These are phyloP conservation scores for Cryptococcus sp. DNA, from an alignment of 1,284 basidiomycete species.

Conservation along the genomic window DNA sequence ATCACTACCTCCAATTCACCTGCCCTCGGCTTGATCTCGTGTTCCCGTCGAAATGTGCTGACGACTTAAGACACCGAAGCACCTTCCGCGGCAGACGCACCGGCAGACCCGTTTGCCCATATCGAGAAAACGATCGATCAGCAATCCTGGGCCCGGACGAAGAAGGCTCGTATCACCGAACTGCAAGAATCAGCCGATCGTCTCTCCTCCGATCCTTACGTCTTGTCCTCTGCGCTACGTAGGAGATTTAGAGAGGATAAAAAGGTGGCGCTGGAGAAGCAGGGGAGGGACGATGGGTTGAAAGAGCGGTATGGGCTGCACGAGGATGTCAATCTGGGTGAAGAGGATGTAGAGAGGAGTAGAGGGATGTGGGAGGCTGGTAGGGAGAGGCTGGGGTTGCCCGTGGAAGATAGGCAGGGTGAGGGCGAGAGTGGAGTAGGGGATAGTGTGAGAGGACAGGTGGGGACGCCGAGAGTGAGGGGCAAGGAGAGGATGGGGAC, in stretches of 20 bases:
- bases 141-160: conserved; percentile 62
- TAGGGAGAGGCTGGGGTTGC: conserved; percentile 20
- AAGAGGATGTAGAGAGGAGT: conserved; percentile 21
- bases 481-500: conserved; percentile 17
- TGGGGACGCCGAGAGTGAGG: conserved; percentile 6
- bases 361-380: conserved; percentile 27
- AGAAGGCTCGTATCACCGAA: conserved; percentile 68
- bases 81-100: conserved; percentile 53
- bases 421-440: conserved; percentile 6
- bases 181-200: conserved; percentile 67
- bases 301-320: conserved; percentile 69
- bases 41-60: no score
- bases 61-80: conserved; percentile 73
- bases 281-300: conserved; percentile 61
- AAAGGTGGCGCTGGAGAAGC: conserved; percentile 62
- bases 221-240: conserved; percentile 65
- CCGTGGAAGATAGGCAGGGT: conserved; percentile 5
- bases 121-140: conserved; percentile 82
- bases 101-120: conserved; percentile 69
- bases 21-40: neutral
- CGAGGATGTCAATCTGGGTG: conserved; percentile 43
- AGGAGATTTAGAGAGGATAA: conserved; percentile 80
- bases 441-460: conserved; percentile 6
- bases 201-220: conserved; percentile 77
- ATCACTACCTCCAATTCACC: no score